Base-by-base conservation (phyloP, 495 filamentous ascomycete species). In the Penicillium alfredii region DNA sequence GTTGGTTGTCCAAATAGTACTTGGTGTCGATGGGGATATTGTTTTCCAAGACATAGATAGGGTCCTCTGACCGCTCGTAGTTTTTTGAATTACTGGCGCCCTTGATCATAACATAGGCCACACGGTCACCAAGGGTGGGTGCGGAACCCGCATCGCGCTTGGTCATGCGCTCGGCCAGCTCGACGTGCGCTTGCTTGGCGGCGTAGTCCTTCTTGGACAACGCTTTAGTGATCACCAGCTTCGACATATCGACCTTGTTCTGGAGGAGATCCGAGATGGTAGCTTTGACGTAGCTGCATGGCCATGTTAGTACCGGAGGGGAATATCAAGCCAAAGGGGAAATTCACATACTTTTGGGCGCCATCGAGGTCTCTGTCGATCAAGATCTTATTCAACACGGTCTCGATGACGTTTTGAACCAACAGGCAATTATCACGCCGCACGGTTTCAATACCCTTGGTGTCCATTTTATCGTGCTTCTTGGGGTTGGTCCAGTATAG, bases 391-490 rank as follows among this genome's bases (percentile, higher is more conserved):
- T 88, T 73, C 45, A 99, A 67, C 4, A 94, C 87, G 10, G 92
- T 99, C 62, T 99, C 92, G 53, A 99, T 97, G 42, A 97, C 93
- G 26, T 84, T 94, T 54, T 95, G 88, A 7, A 97, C 92, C 20
- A 99, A 66, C 30, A 88, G 69, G 56, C 92, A 99, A 55, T 99
- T 99, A 55, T 99, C 92, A 72, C 92, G 72, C 20, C 92, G 78
- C 27, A 99, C 93, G 4, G 92, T 99, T 64, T 99, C 92, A 47
- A 99, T 96, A 71, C 92, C 92, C 60, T 99, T 99, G 48, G 83
- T 95, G 56, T 99, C 92, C 93, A 99, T 97, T 71, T 99, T 99
- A 70, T 99, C 92, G 48, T 80, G 88, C 57, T 93, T 94, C n/a
- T 86, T 76, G 0, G 92, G 76, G 29, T 82, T 88, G 12, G 93